Base-by-base conservation (phyloP, 1,284 basidiomycete genomes). In the Testicularia cyperi region DNA sequence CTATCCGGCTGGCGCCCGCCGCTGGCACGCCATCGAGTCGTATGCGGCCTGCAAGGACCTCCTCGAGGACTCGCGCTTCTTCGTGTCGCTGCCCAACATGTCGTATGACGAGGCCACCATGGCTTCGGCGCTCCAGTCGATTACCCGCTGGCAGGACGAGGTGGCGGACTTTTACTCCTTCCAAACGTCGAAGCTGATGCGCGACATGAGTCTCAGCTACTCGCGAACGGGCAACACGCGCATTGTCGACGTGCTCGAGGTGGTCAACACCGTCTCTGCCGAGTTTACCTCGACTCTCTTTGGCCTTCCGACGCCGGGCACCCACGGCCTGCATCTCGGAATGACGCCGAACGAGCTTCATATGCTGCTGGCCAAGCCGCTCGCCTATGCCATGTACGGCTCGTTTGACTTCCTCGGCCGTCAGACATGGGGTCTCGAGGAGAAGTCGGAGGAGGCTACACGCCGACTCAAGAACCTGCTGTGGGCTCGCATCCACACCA, bases 381-480 rank as follows among this genome's bases (percentile, higher is more conserved):
- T 64, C n/a, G 55, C 61, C 23, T 55, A 49, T 23, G 55, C 56
- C 27, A 46, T 64, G 51, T 58, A 58, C 27, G 61, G 61, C 37
- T 46, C 61, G n/a, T 64, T 51, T 25, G 56, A 51, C 44, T 64
- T 54, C 47, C 41, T 55, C 25, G 44, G 55, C 26, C 61, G 47
- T 25, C 61, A 64, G 34, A 58, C 41, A 4, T 64, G 54, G 54
- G 29, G 28, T 25, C 51, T 64, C 44, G 55, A 64, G 37, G 55
- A 64, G 27, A 28, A 51, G 38, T 31, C 49, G 21, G 46, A 51
- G 25, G 34, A 32, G 14, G 48, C 46, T 38, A 45, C 35, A n/a
- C 43, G 42, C 22, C 40, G 48, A 13, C 55, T 64, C 34, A 54
- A 47, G 44, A 43, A 45, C 42, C 51, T 64, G 42, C 30, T 64